Evolutionary conservation across 768 basidiomycete species (phyloP), one percentile per base, ranked within the genome.

Genomic region (Exsudoporus frostii): DNA sequence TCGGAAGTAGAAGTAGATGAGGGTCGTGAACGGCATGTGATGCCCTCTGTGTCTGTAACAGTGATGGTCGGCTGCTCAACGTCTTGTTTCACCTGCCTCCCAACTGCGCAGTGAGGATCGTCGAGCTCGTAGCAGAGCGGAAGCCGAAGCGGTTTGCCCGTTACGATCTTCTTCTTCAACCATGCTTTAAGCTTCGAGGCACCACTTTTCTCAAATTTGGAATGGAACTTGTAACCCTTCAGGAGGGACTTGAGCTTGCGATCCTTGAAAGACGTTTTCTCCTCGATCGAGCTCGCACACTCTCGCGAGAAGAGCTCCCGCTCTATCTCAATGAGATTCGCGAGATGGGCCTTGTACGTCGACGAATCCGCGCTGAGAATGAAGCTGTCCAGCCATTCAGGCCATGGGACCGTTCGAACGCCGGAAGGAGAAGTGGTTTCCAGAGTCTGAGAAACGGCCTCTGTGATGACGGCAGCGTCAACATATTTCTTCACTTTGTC

Each of bases 161-260:
- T 64, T 8, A 70, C 58, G 27, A 86, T 73, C 55, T 85, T 85
- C 56, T 79, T 81, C 69, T 77, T 82, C 61, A 84, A 68, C 86
- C 86, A 88, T 5, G 79, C 75, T 58, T 81, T 85, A 41, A 88
- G 64, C 56, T 75, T 80, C 42, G 78, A 75, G 5, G 79, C 70
- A 14, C 77, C 75, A 15, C 71, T 63, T 19, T 64, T 65, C 47
- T 70, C 69, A 14, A 48, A 44, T 57, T 71, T 70, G 30, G 63
- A 40, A 41, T 68, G 51, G 34, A 74, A 70, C 44, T 73, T 76
- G 61, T 75, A 72, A 41, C 71, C 74, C 59, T 76, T 79, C 53
- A 76, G 55, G 30, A 77, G 66, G 15, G 71, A 71, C 57, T 76
- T 77, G 13, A 80, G 60, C 57, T 67, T 74, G 41, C 66, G 63